Conservation (phyloP, 1,284 basidiomycete species). For the Psilocybe mexicana region DNA sequence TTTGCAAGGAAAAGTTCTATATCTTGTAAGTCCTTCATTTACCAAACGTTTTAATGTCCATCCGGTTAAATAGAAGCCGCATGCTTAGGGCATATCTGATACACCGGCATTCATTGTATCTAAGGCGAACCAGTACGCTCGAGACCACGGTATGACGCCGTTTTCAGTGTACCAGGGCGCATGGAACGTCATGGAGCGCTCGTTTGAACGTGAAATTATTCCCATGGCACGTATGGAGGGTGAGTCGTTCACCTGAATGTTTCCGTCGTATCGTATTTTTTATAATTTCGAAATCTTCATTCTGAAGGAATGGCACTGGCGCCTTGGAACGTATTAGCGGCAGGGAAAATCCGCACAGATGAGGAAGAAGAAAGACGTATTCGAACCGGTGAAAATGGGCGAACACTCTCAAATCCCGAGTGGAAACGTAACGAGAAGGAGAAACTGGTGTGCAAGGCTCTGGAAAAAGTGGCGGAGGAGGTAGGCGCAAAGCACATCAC, state of each 20-base stretch:
- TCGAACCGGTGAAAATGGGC: constrained; percentile 44
- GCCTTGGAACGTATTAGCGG: constrained; percentile 53
- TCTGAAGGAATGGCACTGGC: constrained; percentile 45
- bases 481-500: constrained; percentile 40
- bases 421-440: constrained; percentile 46
- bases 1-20: constrained; percentile 47
- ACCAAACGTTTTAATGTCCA: not conserved
- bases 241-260: constrained; percentile 1
- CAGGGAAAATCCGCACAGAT: constrained; percentile 48
- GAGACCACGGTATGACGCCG: constrained; percentile 28
- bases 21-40: constrained; percentile 41
- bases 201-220: constrained; percentile 54
- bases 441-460: constrained; percentile 39
- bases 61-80: no score
- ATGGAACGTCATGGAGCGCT: constrained; percentile 50
- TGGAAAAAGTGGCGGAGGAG: constrained; percentile 47
- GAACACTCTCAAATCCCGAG: constrained; percentile 27
- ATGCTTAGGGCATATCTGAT: constrained; percentile 31
- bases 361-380: constrained; percentile 44
- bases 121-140: constrained; percentile 35
- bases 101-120: constrained; percentile 37
- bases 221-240: constrained; percentile 52
- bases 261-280: not conserved
- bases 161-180: constrained; percentile 36
- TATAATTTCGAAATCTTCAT: no score